These are phyloP conservation scores for Phytophthora citricola DNA, from an alignment of 352 stramenopile species.

Conservation along the genomic window DNA sequence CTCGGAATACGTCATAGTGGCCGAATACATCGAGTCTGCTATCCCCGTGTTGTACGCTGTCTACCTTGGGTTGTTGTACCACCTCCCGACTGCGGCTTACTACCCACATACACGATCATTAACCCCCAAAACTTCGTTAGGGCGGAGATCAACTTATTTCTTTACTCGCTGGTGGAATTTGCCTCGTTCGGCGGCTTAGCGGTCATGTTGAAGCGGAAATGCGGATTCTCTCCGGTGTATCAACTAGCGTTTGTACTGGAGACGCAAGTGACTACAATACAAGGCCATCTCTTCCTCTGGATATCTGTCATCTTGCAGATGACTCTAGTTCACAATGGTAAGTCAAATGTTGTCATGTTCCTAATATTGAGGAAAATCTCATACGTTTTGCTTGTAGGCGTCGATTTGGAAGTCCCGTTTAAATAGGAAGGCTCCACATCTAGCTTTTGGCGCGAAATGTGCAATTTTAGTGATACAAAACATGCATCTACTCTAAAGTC, in stretches of 20 bases:
- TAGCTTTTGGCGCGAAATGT: no score
- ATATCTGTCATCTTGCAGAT: conserved; percentile 34
- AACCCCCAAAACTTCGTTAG: conserved; percentile 7
- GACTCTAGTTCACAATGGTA: conserved; percentile 40
- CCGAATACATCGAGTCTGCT: conserved; percentile 47
- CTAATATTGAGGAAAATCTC: no score
- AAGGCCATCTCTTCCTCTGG: conserved; percentile 39
- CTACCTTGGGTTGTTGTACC: conserved; percentile 30
- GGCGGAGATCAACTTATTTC: conserved; percentile 20
- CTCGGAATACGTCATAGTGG: conserved; percentile 41
- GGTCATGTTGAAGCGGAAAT: conserved; percentile 16
- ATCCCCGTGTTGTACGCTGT: conserved; percentile 39
- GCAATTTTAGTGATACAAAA: no score
- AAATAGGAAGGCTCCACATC: background rate
- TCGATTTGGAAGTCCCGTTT: background rate
- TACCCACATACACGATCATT: conserved; percentile 18
- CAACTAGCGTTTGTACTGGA: conserved; percentile 52
- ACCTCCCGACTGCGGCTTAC: conserved; percentile 36
- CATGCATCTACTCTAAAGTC: no score
- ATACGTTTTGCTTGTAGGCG: background rate
- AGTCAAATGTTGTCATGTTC: background rate
- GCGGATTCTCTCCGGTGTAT: conserved; percentile 35
- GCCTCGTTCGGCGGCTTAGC: conserved; percentile 15
- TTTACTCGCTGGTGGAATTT: conserved; percentile 35
- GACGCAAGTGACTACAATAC: conserved; percentile 28